Evolutionary conservation across 345 rosid species (phyloP).

Genomic region (Laguncularia racemosa): DNA sequence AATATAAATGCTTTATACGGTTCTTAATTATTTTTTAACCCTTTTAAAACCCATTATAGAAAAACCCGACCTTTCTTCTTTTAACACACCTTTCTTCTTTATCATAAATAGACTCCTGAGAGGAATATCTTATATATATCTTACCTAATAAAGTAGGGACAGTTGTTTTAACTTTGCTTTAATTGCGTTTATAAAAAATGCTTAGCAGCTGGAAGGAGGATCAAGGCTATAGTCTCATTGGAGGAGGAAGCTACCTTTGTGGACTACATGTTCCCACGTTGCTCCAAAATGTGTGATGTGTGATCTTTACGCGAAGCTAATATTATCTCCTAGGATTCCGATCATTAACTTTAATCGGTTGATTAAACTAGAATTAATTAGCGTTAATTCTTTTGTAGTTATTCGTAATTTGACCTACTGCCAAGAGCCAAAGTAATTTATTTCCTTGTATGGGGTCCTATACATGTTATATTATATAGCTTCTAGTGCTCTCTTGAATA

Average conservation of each 20-base stretch:
- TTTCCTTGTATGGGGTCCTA: no score
- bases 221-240: slow-evolving; percentile 7
- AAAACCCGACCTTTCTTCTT: neutral
- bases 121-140: slow-evolving; percentile 15
- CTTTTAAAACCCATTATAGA: no score
- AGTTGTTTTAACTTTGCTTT: slow-evolving; percentile 17
- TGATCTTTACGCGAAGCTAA: slow-evolving; percentile 11
- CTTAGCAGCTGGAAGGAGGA: slow-evolving; percentile 36
- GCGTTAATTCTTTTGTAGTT: slow-evolving; percentile 4
- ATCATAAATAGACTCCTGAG: slow-evolving; percentile 15
- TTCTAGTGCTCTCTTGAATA: no score
- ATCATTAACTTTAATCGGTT: slow-evolving; percentile 14
- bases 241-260: slow-evolving; percentile 8
- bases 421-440: slow-evolving; percentile 6
- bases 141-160: slow-evolving; percentile 37
- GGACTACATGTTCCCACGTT: slow-evolving; percentile 17
- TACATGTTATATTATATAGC: no score
- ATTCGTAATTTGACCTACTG: slow-evolving; percentile 6
- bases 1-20: no score
- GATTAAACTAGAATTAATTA: slow-evolving; percentile 15
- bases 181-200: slow-evolving; percentile 7
- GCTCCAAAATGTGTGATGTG: slow-evolving; percentile 1
- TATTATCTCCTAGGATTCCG: slow-evolving; percentile 19
- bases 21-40: no score
- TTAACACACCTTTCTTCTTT: slow-evolving; percentile 4